Percentiles rank a stretch among this genome's conserved stretches.
These are phyloP conservation scores for Solanum appendiculatum DNA, from an alignment of 257 asterid genomes.

Conservation along the genomic window DNA sequence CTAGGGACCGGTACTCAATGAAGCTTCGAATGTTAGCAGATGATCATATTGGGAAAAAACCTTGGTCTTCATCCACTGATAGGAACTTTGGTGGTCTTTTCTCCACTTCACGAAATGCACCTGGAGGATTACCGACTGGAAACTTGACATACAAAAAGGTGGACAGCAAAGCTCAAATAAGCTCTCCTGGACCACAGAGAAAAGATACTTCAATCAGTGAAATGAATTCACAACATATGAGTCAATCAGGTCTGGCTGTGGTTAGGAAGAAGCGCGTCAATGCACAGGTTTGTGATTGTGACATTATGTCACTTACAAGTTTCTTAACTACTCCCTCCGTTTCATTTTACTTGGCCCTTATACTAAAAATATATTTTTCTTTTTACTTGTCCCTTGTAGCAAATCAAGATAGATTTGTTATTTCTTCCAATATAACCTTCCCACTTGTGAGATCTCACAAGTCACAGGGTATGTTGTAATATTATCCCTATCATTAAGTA, in stretches of 20 bases:
- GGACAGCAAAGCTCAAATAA: conserved; percentile 31
- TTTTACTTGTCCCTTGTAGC: not conserved
- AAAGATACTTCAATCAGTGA: conserved; percentile 44
- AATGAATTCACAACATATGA: conserved; percentile 42
- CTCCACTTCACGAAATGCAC: conserved; percentile 41
- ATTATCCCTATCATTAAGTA: not conserved
- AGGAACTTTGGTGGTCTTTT: conserved; percentile 33
- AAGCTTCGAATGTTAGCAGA: conserved; percentile 50
- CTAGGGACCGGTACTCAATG: conserved; percentile 58
- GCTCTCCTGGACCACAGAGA: conserved; percentile 28
- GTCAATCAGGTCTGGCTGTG: conserved; percentile 60
- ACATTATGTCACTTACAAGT: not conserved
- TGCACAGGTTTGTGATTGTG: conserved; percentile 50
- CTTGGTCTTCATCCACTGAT: conserved; percentile 36
- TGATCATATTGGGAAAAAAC: conserved; percentile 32
- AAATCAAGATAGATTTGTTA: not conserved
- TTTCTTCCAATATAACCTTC: not conserved
- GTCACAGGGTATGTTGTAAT: not conserved
- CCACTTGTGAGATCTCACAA: not conserved
- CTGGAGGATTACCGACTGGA: conserved; percentile 34
- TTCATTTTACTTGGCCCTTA: not conserved
- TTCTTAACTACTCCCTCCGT: not conserved
- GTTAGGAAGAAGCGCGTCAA: conserved; percentile 65
- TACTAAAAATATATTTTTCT: not conserved
- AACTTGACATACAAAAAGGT: conserved; percentile 33